Conservation (phyloP, 1,139 yeast species). For the Kodamaea suecica region DNA sequence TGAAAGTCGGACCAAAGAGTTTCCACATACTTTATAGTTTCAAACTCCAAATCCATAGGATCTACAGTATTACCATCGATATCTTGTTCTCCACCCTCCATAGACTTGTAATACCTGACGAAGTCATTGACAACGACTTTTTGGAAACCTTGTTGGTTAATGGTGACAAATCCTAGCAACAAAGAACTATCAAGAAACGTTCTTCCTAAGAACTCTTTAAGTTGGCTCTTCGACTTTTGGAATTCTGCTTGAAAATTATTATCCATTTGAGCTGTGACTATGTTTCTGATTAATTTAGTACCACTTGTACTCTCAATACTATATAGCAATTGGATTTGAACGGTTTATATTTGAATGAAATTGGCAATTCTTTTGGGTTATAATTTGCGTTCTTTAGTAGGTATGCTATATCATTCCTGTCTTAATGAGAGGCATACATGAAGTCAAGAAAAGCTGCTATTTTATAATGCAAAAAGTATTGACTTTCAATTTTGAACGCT, state of each 20-base stretch:
- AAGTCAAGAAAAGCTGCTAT: no score
- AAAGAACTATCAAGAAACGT: constrained; percentile 43
- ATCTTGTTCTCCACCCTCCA: constrained; percentile 1
- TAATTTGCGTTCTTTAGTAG: no score
- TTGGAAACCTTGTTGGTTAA: constrained; percentile 42
- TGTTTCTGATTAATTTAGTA: no score
- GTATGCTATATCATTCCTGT: no score
- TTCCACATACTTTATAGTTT: constrained; percentile 41
- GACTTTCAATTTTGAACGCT: no score
- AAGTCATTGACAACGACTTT: constrained; percentile 38
- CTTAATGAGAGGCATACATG: no score
- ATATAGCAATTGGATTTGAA: no score
- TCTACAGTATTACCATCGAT: constrained; percentile 11
- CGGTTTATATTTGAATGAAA: no score
- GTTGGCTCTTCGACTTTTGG: constrained; percentile 22
- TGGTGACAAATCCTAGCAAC: constrained; percentile 42
- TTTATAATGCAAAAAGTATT: no score
- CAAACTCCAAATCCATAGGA: constrained; percentile 22
- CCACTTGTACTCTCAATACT: no score
- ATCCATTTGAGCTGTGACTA: constrained; percentile 1
- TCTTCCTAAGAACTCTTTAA: constrained; percentile 27
- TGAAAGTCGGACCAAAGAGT: constrained; percentile 59
- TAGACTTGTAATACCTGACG: constrained; percentile 19
- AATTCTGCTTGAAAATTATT: constrained; percentile 7
- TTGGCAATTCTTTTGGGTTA: no score